These are phyloP conservation scores for Mortierella sp. DNA, from an alignment of 371 early-diverging fungal species.

Conservation along the genomic window DNA sequence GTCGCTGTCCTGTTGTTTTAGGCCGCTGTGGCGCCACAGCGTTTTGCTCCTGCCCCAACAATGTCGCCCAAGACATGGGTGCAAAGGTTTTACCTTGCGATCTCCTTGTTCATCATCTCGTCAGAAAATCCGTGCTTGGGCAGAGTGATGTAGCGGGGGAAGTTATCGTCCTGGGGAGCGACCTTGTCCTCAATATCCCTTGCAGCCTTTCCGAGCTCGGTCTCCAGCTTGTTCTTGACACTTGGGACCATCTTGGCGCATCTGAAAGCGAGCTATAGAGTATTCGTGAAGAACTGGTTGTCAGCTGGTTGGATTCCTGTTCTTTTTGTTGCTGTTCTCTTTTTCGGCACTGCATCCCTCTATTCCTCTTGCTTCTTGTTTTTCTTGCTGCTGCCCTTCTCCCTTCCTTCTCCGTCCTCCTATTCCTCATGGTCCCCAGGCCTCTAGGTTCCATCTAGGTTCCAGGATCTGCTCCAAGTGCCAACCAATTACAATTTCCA, in stretches of 20 bases:
- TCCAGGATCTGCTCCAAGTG: too few relatives aligned
- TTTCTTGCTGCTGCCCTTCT: too few relatives aligned
- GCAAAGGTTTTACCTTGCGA: conserved; percentile 63
- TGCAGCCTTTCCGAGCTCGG: conserved; percentile 77
- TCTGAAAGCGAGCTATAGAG: conserved; percentile 66
- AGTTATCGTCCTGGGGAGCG: conserved; percentile 72
- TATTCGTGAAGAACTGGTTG: neutral
- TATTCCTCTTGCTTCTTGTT: too few relatives aligned
- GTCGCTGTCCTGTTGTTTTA: neutral
- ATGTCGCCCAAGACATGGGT: neutral
- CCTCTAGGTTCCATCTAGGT: too few relatives aligned
- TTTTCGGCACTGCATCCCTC: too few relatives aligned
- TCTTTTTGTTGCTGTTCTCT: too few relatives aligned
- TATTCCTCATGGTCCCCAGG: too few relatives aligned
- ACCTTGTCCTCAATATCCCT: conserved; percentile 82
- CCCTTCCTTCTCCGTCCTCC: too few relatives aligned
- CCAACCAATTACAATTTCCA: too few relatives aligned
- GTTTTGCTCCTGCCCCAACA: neutral
- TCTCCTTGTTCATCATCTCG: conserved; percentile 68
- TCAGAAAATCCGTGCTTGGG: conserved; percentile 77
- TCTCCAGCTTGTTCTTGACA: conserved; percentile 68
- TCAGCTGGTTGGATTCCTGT: neutral
- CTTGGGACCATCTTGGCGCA: conserved; percentile 70
- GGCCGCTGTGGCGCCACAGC: neutral
- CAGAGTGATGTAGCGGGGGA: conserved; percentile 71